These are phyloP conservation scores for Prasinococcaceae sp. DNA, from an alignment of 139 green algal genomes.

Conservation along the genomic window DNA sequence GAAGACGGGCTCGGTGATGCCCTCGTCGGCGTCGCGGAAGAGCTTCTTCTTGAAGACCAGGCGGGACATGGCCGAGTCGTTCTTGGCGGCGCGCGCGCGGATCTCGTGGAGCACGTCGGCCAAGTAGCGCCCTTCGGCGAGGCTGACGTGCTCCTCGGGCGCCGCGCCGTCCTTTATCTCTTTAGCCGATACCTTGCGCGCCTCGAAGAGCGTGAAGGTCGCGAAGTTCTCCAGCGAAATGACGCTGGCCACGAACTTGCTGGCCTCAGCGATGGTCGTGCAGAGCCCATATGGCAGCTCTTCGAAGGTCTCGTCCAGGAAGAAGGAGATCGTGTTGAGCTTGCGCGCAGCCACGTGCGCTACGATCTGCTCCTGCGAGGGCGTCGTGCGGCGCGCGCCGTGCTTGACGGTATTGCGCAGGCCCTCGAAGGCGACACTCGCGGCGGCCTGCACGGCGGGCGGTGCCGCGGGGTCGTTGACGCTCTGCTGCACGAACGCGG, in stretches of 20 bases:
- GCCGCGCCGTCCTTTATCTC: constrained; percentile 20
- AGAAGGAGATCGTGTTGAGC: constrained; percentile 74
- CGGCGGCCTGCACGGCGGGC: constrained; percentile 26
- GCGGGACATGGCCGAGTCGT: not conserved
- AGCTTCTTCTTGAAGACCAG: constrained; percentile 98
- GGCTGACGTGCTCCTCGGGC: constrained; percentile 66
- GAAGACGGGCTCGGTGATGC: constrained; percentile 85
- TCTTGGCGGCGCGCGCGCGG: not conserved
- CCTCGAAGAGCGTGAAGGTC: constrained; percentile 90
- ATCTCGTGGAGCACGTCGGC: constrained; percentile 35
- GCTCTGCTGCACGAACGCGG: constrained; percentile 68
- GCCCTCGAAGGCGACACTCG: constrained; percentile 47
- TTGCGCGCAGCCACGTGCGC: constrained; percentile 38
- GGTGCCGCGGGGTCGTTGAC: constrained; percentile 20
- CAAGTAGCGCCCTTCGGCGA: constrained; percentile 68
- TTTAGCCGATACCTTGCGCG: constrained; percentile 8
- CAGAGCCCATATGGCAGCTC: constrained; percentile 77
- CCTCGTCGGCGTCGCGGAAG: constrained; percentile 89
- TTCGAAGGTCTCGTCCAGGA: constrained; percentile 93
- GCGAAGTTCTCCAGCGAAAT: constrained; percentile 86
- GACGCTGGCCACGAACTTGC: constrained; percentile 63
- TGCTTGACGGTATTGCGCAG: constrained; percentile 79
- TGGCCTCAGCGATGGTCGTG: constrained; percentile 74
- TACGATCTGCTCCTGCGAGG: constrained; percentile 74
- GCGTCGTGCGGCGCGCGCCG: constrained; percentile 64